These are phyloP conservation scores for Glycine soja DNA, from an alignment of 306 rosid species.

Conservation along the genomic window DNA sequence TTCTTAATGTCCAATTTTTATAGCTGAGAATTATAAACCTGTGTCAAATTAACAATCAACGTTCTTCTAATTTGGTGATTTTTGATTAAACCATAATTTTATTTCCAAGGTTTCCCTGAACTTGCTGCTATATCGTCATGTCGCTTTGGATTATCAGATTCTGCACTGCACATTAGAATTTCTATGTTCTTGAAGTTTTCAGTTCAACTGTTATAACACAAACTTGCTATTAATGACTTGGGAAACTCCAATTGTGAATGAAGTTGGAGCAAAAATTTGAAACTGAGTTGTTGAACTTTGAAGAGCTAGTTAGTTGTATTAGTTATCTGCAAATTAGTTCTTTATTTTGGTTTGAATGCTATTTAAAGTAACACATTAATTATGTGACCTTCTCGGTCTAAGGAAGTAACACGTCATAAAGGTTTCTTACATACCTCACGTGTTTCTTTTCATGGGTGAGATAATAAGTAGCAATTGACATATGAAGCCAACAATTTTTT, in stretches of 20 bases:
- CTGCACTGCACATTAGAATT: conserved; percentile 8
- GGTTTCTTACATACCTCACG: too few relatives aligned
- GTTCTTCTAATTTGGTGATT: conserved; percentile 30
- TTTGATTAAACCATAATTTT: conserved; percentile 18
- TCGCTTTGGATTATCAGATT: conserved; percentile 33
- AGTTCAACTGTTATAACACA: conserved; percentile 4
- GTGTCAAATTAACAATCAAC: background rate
- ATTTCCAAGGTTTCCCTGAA: conserved; percentile 7
- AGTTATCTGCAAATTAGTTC: background rate
- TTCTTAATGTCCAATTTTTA: background rate
- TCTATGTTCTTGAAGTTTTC: conserved; percentile 20
- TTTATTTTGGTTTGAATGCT: conserved; percentile 30
- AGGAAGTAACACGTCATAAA: too few relatives aligned
- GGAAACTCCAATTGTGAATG: background rate
- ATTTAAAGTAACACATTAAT: too few relatives aligned
- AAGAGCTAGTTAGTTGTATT: conserved; percentile 29
- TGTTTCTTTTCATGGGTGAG: too few relatives aligned
- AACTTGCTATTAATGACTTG: background rate
- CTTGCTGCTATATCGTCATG: conserved; percentile 3
- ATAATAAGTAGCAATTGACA: too few relatives aligned
- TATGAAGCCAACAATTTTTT: too few relatives aligned
- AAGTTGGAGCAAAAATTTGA: conserved; percentile 6
- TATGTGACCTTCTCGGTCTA: too few relatives aligned
- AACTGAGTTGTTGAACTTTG: conserved; percentile 31
- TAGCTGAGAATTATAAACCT: background rate